Conservation (phyloP, 2,329 filamentous ascomycete genomes). For the Cladophialophora yegresii region DNA sequence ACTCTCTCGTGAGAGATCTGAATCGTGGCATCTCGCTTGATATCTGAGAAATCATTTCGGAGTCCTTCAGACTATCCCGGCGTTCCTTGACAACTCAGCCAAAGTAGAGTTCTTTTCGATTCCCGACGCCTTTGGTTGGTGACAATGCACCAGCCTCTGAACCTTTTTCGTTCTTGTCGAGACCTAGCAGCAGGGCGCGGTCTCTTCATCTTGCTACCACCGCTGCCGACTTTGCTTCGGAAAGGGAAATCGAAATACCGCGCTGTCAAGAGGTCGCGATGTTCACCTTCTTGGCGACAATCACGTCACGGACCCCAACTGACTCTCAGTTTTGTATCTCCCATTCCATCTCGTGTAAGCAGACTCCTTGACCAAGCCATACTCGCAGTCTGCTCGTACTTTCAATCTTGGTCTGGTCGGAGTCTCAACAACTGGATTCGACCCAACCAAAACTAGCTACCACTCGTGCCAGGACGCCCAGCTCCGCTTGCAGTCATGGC, state of each 20-base stretch:
- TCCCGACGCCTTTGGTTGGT: not conserved
- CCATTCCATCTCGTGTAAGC: not conserved
- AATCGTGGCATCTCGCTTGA: slow-evolving; percentile 32
- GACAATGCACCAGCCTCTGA: not conserved
- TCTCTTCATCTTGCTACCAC: slow-evolving; percentile 17
- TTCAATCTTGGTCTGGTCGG: not conserved
- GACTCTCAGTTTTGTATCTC: not conserved
- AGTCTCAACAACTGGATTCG: not conserved
- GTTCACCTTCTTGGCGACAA: too few relatives aligned
- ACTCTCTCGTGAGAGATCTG: slow-evolving; percentile 32
- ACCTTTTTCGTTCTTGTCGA: not conserved
- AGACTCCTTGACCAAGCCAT: not conserved
- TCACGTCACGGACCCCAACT: not conserved
- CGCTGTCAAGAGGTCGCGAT: too few relatives aligned
- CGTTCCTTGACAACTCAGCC: slow-evolving; percentile 23
- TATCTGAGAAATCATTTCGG: slow-evolving; percentile 14
- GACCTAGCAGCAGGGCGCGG: not conserved
- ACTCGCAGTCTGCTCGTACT: not conserved
- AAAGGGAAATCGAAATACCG: too few relatives aligned
- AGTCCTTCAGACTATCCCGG: slow-evolving; percentile 24
- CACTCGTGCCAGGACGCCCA: not conserved
- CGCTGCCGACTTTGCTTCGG: too few relatives aligned
- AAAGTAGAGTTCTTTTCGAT: not conserved
- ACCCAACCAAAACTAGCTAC: not conserved
- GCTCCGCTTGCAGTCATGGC: not conserved